Base-by-base conservation (phyloP, 1,284 basidiomycete species). In the Athelia sp. region DNA sequence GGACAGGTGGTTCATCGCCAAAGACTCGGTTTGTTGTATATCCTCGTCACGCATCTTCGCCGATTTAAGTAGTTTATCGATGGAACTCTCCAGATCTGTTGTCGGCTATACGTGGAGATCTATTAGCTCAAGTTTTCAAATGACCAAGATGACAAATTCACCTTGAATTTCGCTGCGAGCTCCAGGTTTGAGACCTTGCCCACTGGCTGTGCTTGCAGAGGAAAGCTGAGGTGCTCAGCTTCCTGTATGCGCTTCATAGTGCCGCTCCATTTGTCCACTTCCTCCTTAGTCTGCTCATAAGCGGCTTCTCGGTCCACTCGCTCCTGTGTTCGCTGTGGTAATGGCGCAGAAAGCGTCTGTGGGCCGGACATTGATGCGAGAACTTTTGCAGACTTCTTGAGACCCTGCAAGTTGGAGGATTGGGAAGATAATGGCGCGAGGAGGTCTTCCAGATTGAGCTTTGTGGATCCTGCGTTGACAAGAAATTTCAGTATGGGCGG, bases 211-310 rank as follows among this genome's bases (percentile, higher is more conserved):
- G 75, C 78, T 77, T 97, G 94, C 4, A 98, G 74, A 13, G 94
- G 94, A 66, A 98, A 97, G 29, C 87, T 91, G 29, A 97, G 72
- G 64, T 96, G 91, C 58, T 97, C 93, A 3, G 94, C 93, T 72
- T 93, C 88, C 58, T 84, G 84, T 54, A 95, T 90, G 23, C 82
- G 77, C 66, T 88, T 88, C 85, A 97, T 98, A 2, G 93, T 90
- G 9, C 84, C 84, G 43, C 83, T 83, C 96, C 96, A 99, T 70
- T 96, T 97, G 56, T 91, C 83, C 2, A 96, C 89, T 65, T 98
- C 95, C 56, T 83, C 81, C 62, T 92, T 93, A 2, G 94, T 97
- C 65, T 89, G 81, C 60, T 94, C 90, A 65, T 98, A 98, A 0
- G 96, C 97, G 3, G 93, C 96, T 63, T 93, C 84, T 42, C 96